Base-by-base conservation (phyloP, 495 filamentous ascomycete genomes). In the Bathelium albidoporum region DNA sequence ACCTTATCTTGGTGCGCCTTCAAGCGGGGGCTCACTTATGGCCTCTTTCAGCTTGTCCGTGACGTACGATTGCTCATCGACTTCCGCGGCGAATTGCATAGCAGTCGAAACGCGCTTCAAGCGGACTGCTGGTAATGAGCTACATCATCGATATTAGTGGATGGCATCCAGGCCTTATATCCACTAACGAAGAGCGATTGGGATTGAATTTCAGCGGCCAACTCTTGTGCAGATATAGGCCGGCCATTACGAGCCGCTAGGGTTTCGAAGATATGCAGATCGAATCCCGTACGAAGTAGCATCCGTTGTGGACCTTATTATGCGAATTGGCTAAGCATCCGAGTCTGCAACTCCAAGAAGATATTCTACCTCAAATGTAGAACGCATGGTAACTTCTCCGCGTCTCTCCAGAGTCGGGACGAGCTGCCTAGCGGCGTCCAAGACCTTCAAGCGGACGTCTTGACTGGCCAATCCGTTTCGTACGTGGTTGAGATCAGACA, bases 31-130 rank as follows among this genome's bases (percentile, higher is more conserved):
- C 10, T 14, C 2, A 24, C n/a, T 34, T 4, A 63, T 28, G 53
- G 58, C 45, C 32, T 29, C 31, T 7, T 61, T 59, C 2, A 26
- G 18, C 22, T 61, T 45, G 52, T 62, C 62, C 34, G 64, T 39
- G n/a, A 28, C 59, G 32, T 65, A 65, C 11, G 32, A 26, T n/a
- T 44, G 31, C 14, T 62, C 28, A 36, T 34, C 60, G 31, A 41
- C 45, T 44, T 65, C 64, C 11, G 32, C 60, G 18, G 29, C 32
- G 31, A 64, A 36, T 24, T 59, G 59, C 20, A 22, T 34, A 36
- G 32, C 31, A 59, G 59, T 62, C 22, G 55, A 22, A 43, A 65
- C 28, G 22, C 64, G 55, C 64, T 55, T 58, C 9, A 62, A 9
- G 29, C 59, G 59, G 9, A 31, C 59, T 44, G 28, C 18, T 29